Conservation (phyloP, 2,329 filamentous ascomycete species). For the Camillea tinctor region DNA sequence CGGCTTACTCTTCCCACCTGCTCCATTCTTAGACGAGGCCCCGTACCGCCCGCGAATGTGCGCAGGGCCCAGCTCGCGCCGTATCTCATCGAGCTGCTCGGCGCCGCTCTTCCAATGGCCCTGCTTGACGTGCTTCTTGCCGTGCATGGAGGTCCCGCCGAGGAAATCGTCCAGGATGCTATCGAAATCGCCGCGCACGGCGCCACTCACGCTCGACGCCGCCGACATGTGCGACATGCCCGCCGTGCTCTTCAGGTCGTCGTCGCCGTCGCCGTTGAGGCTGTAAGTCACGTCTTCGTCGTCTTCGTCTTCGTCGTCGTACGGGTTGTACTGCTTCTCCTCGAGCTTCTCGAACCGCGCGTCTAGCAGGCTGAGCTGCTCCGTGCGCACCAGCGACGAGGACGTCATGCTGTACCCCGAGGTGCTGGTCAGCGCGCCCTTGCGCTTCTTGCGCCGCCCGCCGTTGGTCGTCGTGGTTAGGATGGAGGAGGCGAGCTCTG, state of each 20-base stretch:
- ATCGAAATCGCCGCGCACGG: constrained; percentile 77
- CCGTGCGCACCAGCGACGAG: constrained; percentile 81
- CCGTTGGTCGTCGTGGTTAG: constrained; percentile 76
- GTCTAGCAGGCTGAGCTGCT: constrained; percentile 81
- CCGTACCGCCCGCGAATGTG: constrained; percentile 45
- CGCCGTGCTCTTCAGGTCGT: constrained; percentile 47
- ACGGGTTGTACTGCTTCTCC: constrained; percentile 60
- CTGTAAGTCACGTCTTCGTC: constrained; percentile 30
- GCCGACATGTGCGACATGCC: constrained; percentile 62
- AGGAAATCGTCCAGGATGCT: constrained; percentile 92
- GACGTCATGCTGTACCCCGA: constrained; percentile 92
- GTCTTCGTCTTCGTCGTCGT: constrained; percentile 59
- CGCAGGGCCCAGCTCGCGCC: constrained; percentile 75
- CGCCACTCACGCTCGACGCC: constrained; percentile 65
- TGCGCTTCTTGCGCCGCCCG: constrained; percentile 87
- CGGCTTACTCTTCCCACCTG: constrained; percentile 18
- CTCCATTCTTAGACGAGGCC: constrained; percentile 64
- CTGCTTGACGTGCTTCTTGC: constrained; percentile 76
- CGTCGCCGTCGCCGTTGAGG: constrained; percentile 39
- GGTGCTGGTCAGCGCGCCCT: constrained; percentile 85
- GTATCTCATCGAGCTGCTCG: constrained; percentile 87
- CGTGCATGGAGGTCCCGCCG: constrained; percentile 66
- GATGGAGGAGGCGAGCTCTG: constrained; percentile 67
- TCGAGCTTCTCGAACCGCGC: constrained; percentile 90
- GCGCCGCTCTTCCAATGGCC: constrained; percentile 78